phyloP scores from a whole-genome alignment of 352 stramenopile species.

The Phytophthora pseudosyringae region DNA sequence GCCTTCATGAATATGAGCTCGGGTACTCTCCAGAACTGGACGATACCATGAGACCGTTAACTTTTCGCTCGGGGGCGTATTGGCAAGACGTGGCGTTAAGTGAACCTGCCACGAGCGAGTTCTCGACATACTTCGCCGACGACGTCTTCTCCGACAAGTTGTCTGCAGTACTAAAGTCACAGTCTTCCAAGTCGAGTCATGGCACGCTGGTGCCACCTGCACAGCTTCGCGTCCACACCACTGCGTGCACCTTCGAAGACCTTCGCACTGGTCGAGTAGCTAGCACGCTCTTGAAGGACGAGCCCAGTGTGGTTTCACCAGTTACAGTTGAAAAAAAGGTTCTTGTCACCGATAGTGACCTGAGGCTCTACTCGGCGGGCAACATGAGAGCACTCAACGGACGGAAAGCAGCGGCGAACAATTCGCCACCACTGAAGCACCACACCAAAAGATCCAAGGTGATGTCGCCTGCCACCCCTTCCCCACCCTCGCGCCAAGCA shows the following conservation, averaged over 20 bases:
- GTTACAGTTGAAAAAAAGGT: conserved; percentile 53
- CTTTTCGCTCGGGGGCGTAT: conserved; percentile 10
- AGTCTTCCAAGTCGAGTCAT: neutral
- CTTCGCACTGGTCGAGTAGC: neutral
- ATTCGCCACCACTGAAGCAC: conserved; percentile 12
- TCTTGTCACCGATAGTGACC: conserved; percentile 53
- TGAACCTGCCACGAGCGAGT: conserved; percentile 16
- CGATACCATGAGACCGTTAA: conserved; percentile 11
- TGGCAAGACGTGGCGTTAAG: conserved; percentile 30
- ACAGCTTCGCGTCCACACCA: conserved; percentile 22
- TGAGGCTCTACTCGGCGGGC: conserved; percentile 36
- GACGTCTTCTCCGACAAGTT: conserved; percentile 22
- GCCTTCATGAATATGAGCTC: conserved; percentile 19
- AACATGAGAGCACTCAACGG: conserved; percentile 26
- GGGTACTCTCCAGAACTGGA: conserved; percentile 14
- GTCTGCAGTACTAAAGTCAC: neutral
- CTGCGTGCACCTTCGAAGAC: conserved; percentile 2
- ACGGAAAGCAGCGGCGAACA: conserved; percentile 6
- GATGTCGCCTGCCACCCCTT: neutral
- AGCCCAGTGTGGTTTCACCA: conserved; percentile 38
- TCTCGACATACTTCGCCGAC: conserved; percentile 24
- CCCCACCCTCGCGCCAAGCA: neutral
- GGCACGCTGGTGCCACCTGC: conserved; percentile 5
- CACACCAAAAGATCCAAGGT: conserved; percentile 16
- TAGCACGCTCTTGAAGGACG: conserved; percentile 16